These are phyloP conservation scores for Flaveria sonorensis DNA, from an alignment of 129 eudicot species.

Conservation along the genomic window DNA sequence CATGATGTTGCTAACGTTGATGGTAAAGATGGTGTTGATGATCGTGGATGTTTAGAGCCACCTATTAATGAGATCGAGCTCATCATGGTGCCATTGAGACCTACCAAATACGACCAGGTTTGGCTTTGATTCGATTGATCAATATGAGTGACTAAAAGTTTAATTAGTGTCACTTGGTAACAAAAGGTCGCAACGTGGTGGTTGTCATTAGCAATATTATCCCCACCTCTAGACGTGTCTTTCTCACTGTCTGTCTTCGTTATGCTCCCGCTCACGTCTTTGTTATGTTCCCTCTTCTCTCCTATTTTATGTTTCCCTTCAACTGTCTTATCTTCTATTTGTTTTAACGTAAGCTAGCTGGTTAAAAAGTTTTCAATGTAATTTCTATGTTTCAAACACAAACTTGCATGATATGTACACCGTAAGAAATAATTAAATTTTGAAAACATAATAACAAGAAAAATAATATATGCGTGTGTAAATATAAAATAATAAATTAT, in stretches of 20 bases:
- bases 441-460: neutral
- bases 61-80: neutral
- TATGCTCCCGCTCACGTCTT: neutral
- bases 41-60: neutral
- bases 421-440: neutral
- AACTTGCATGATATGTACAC: neutral
- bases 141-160: neutral
- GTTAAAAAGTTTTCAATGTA: neutral
- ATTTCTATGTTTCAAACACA: neutral
- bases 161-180: neutral
- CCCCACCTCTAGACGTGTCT: neutral
- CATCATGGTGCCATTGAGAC: neutral
- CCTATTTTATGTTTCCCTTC: neutral
- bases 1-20: constrained; percentile 7
- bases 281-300: neutral
- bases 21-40: neutral
- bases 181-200: neutral
- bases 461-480: neutral
- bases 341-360: neutral
- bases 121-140: constrained; percentile 9
- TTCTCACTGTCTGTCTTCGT: neutral
- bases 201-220: neutral
- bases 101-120: neutral
- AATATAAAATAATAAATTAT: neutral
- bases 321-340: neutral